phyloP scores from a whole-genome alignment of 176 grass and related monocot genomes.

The Stipa capillata region DNA sequence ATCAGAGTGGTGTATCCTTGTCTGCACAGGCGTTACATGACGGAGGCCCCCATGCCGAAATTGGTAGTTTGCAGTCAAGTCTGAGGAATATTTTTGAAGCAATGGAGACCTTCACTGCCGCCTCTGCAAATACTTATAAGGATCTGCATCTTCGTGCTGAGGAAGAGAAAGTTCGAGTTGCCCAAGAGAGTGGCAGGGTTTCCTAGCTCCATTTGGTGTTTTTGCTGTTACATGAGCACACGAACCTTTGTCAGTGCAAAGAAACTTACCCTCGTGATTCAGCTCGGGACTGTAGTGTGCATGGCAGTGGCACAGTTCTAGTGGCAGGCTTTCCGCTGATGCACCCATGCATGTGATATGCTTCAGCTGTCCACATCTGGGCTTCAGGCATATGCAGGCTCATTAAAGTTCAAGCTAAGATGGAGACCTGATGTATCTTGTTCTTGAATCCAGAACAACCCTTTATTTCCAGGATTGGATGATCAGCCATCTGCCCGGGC shows the following conservation, averaged over 20 bases:
- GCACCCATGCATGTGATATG: neutral
- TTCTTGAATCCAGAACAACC: neutral
- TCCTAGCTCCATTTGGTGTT: neutral
- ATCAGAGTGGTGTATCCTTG: slow-evolving; percentile 40
- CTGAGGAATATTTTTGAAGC: slow-evolving; percentile 73
- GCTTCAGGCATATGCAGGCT: neutral
- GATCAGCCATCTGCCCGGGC: neutral
- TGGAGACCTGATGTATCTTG: neutral
- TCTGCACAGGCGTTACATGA: slow-evolving; percentile 37
- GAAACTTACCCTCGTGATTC: neutral
- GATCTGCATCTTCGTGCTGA: slow-evolving; percentile 38
- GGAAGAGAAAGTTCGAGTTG: slow-evolving; percentile 72
- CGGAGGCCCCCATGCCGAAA: slow-evolving; percentile 22
- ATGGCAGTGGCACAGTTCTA: neutral
- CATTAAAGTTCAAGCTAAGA: neutral
- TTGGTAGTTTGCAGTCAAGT: slow-evolving; percentile 49
- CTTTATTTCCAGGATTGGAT: neutral
- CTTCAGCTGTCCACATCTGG: neutral
- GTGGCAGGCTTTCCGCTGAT: neutral
- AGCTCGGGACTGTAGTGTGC: neutral
- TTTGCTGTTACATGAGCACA: slow-evolving; percentile 8
- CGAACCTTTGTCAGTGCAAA: neutral
- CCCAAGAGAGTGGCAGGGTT: slow-evolving; percentile 15
- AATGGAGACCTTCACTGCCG: slow-evolving; percentile 61
- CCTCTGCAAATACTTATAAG: slow-evolving; percentile 58